These are phyloP conservation scores for Aspergillus terreus DNA, from an alignment of 2,329 filamentous ascomycete species.

Conservation along the genomic window DNA sequence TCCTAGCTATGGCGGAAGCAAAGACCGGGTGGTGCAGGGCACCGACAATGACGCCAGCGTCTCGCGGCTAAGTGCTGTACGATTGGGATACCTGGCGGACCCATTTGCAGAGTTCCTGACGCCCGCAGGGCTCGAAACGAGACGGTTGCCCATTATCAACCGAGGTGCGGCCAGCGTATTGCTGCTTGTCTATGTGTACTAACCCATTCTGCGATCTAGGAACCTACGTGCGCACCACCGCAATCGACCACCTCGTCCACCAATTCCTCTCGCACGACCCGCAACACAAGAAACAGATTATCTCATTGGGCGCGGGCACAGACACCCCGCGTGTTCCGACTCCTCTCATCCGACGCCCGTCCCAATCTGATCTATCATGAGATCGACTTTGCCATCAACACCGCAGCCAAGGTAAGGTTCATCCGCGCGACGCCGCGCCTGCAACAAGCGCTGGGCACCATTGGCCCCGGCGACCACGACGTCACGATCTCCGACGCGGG, in stretches of 20 bases:
- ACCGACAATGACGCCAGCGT: slow-evolving; percentile 91
- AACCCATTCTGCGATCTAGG: slow-evolving; percentile 48
- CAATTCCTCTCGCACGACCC: slow-evolving; percentile 58
- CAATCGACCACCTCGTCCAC: slow-evolving; percentile 73
- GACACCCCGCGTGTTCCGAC: slow-evolving; percentile 80
- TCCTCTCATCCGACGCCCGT: slow-evolving; percentile 52
- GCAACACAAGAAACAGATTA: slow-evolving; percentile 60
- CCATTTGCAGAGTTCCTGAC: slow-evolving; percentile 72
- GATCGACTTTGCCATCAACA: slow-evolving; percentile 78
- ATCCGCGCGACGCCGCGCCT: slow-evolving; percentile 33
- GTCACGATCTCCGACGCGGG: slow-evolving; percentile 36
- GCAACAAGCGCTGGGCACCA: slow-evolving; percentile 26
- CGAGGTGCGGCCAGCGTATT: slow-evolving; percentile 59
- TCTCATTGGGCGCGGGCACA: slow-evolving; percentile 89
- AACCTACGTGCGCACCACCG: slow-evolving; percentile 85
- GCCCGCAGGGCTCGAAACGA: slow-evolving; percentile 44
- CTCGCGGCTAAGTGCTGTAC: slow-evolving; percentile 83
- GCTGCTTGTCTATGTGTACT: neutral
- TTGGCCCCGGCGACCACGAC: slow-evolving; percentile 23
- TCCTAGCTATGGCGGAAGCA: slow-evolving; percentile 33
- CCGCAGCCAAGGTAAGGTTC: slow-evolving; percentile 58
- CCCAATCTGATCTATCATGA: slow-evolving; percentile 74
- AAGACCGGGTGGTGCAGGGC: slow-evolving; percentile 75
- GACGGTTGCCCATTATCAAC: slow-evolving; percentile 88
- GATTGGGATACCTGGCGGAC: slow-evolving; percentile 79